phyloP scores from a whole-genome alignment of 345 rosid species.

The Rubroshorea leprosula region DNA sequence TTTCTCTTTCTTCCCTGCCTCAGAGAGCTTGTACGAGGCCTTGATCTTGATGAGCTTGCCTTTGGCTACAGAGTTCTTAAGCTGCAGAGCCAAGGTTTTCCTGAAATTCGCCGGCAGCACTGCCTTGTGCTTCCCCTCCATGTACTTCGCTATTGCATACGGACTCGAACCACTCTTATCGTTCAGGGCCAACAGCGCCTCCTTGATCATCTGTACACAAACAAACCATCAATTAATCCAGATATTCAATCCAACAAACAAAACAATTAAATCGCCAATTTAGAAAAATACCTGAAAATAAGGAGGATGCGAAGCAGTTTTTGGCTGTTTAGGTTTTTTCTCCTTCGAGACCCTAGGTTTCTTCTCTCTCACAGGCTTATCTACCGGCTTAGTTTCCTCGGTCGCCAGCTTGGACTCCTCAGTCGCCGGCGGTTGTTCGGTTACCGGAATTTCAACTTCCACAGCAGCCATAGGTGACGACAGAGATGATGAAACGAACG shows the following conservation, averaged over 20 bases:
- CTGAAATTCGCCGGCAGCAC: constrained; percentile 57
- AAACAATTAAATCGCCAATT: background rate
- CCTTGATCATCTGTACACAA: constrained; percentile 67
- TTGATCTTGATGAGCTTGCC: constrained; percentile 73
- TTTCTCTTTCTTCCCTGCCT: constrained; percentile 20
- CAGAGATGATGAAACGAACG: background rate
- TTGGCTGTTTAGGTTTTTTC: constrained; percentile 39
- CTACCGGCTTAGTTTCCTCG: constrained; percentile 34
- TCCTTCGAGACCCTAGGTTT: constrained; percentile 29
- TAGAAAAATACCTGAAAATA: constrained; percentile 50
- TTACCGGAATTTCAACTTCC: constrained; percentile 28
- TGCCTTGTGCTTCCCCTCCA: constrained; percentile 72
- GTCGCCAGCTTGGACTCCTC: constrained; percentile 25
- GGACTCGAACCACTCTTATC: constrained; percentile 85
- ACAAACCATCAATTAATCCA: background rate
- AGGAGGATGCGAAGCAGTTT: constrained; percentile 64
- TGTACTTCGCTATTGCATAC: constrained; percentile 69
- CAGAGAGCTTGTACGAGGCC: constrained; percentile 75
- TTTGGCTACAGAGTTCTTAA: constrained; percentile 58
- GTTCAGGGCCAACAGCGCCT: constrained; percentile 52
- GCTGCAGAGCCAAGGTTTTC: constrained; percentile 57
- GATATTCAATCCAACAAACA: background rate
- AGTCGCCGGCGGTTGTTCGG: constrained; percentile 9
- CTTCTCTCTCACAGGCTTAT: constrained; percentile 32
- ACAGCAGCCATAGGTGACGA: constrained; percentile 23